phyloP scores from a whole-genome alignment of 345 rosid genomes.

The Arabis alpina region DNA sequence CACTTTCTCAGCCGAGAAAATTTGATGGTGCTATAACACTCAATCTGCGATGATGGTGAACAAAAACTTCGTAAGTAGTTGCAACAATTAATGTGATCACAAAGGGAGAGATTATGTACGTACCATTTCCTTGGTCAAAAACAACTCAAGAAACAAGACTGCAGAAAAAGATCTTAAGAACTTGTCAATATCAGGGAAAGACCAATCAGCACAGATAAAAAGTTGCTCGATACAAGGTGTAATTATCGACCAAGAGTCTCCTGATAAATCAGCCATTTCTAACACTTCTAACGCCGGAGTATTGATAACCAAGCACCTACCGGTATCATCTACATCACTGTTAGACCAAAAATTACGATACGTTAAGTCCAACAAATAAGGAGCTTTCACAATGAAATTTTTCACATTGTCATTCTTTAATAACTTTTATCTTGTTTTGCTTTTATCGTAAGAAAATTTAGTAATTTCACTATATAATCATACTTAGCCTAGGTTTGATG shows the following conservation, averaged over 20 bases:
- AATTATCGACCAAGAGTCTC: no score
- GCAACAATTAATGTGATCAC: no score
- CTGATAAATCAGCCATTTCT: no score
- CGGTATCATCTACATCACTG: no score
- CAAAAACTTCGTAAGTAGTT: background rate
- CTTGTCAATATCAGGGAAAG: background rate
- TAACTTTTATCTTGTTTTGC: background rate
- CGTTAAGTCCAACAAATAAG: no score
- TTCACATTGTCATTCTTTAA: no score
- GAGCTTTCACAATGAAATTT: no score
- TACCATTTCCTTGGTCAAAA: background rate
- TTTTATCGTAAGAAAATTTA: background rate
- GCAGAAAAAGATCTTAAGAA: background rate
- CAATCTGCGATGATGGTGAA: background rate
- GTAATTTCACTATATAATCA: no score
- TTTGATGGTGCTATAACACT: background rate
- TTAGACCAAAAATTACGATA: no score
- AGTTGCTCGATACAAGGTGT: background rate
- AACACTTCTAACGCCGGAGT: no score
- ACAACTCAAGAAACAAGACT: background rate
- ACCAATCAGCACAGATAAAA: background rate
- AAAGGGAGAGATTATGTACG: background rate
- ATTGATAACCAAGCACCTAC: no score
- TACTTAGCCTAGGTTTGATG: no score
- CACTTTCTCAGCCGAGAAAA: conserved; percentile 5